Evolutionary conservation across 2,329 filamentous ascomycete species (phyloP).

Genomic region (Exutisphaerella laricina): DNA sequence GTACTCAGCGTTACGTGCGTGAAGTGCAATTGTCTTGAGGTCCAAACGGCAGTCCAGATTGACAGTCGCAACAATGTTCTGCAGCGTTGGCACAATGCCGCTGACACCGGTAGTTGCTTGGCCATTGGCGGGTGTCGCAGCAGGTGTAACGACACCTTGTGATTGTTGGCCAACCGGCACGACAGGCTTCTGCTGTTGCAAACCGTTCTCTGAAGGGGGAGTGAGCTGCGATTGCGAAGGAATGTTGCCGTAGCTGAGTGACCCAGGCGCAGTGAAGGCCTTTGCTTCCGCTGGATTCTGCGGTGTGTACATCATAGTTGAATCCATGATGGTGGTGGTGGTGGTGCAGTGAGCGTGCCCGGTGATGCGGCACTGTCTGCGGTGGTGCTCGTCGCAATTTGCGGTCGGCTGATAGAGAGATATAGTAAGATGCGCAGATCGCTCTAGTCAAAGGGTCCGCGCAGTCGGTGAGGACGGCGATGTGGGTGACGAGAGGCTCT

Average conservation of each 20-base stretch:
- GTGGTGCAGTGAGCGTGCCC: constrained; percentile 1
- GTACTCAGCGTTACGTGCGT: constrained; percentile 97
- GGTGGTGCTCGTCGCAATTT: neutral
- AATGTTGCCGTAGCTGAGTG: constrained; percentile 79
- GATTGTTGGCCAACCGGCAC: constrained; percentile 40
- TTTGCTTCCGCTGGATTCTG: constrained; percentile 88
- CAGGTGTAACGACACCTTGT: constrained; percentile 68
- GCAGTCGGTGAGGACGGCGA: constrained; percentile 3
- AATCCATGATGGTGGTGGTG: constrained; percentile 63
- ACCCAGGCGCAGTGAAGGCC: constrained; percentile 88
- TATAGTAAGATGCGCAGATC: constrained; percentile 5
- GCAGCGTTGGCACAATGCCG: constrained; percentile 35
- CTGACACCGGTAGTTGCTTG: constrained; percentile 54
- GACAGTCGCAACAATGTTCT: constrained; percentile 69
- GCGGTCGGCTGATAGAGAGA: neutral
- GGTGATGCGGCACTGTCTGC: constrained; percentile 1
- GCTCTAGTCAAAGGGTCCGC: constrained; percentile 8
- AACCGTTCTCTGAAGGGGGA: constrained; percentile 68
- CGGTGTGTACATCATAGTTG: constrained; percentile 68
- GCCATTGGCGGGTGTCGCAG: constrained; percentile 67
- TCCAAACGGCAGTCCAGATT: constrained; percentile 89
- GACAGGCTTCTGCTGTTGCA: constrained; percentile 49
- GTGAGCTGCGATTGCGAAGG: constrained; percentile 63
- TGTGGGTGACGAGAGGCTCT: neutral
- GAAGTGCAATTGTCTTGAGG: constrained; percentile 96